Evolutionary conservation across 202 grass and related monocot species (phyloP), one percentile per base, ranked within the genome.

Genomic region (Saccharum hybrid): DNA sequence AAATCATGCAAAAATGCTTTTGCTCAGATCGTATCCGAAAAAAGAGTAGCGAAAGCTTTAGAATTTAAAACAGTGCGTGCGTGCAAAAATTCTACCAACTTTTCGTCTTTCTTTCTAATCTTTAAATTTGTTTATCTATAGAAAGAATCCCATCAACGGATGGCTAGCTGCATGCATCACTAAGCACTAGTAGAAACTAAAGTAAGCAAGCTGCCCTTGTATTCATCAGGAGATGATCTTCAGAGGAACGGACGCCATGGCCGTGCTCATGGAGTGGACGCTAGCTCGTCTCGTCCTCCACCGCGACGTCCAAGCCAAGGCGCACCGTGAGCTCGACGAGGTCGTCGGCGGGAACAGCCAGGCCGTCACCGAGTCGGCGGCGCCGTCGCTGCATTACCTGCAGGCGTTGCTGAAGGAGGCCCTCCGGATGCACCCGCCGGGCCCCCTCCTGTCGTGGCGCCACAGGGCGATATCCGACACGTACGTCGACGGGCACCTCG

Each of bases 241-340:
- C 81, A 89, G 94, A 80, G 94, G 94, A 68, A 97, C 94, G 3
- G 94, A 97, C 51, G 88, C 94, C 42, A 93, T 93, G 91, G 89
- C 94, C 2, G 91, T 97, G 88, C 87, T 91, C 18, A 93, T 93
- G 88, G 94, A 97, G 77, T 97, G 94, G 94, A 88, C 86, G 6
- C 83, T 97, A 2, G 91, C 94, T 46, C 89, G 88, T 4, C 19
- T 93, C 42, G 88, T 97, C 28, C 84, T 97, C 57, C 88, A 97
- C 84, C 85, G 40, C 9, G 85, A 90, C 74, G 75, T 93, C 41
- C 94, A 97, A 79, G 84, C 79, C 65, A 93, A 86, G 11, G 65
- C 70, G 21, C 94, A 93, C 40, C 36, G 43, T 1, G 94, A 97
- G 76, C 86, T 97, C 37, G 91, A 93, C 76, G 26, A 81, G 40